These are phyloP conservation scores for Keqinozyma sinolaborantium DNA, from an alignment of 1,139 yeast species.

Conservation along the genomic window DNA sequence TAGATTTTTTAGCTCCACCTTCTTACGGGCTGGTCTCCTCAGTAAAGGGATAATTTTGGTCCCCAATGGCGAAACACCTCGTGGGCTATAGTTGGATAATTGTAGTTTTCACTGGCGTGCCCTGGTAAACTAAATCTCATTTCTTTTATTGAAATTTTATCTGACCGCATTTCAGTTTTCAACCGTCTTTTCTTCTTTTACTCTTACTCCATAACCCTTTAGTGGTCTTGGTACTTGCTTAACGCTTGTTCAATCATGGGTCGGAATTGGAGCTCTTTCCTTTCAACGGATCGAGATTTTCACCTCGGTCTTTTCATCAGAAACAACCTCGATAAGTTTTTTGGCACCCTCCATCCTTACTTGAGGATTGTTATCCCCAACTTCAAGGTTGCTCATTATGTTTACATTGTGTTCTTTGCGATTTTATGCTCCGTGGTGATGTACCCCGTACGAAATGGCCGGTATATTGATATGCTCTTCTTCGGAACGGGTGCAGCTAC, in stretches of 20 bases:
- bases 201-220: too few relatives aligned
- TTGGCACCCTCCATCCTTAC: conserved; percentile 34
- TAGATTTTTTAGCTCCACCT: too few relatives aligned
- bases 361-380: conserved; percentile 58
- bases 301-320: conserved; percentile 1
- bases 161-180: too few relatives aligned
- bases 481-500: conserved; percentile 75
- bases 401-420: conserved; percentile 50
- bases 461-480: conserved; percentile 78
- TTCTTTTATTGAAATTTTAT: too few relatives aligned
- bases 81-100: too few relatives aligned
- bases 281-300: neutral
- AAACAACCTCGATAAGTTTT: conserved; percentile 4
- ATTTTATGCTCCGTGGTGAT: conserved; percentile 69
- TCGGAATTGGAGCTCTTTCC: neutral
- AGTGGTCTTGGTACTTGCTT: neutral
- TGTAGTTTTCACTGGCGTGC: too few relatives aligned
- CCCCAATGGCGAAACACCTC: too few relatives aligned
- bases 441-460: conserved; percentile 65
- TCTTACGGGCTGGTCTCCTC: too few relatives aligned
- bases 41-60: too few relatives aligned
- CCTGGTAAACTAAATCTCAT: too few relatives aligned
- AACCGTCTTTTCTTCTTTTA: too few relatives aligned
- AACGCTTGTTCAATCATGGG: neutral
- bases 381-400: conserved; percentile 77